Percentiles rank a stretch among this genome's conserved stretches.
Conservation (phyloP, 805 yeast species). For the Komagataella phaffii region DNA sequence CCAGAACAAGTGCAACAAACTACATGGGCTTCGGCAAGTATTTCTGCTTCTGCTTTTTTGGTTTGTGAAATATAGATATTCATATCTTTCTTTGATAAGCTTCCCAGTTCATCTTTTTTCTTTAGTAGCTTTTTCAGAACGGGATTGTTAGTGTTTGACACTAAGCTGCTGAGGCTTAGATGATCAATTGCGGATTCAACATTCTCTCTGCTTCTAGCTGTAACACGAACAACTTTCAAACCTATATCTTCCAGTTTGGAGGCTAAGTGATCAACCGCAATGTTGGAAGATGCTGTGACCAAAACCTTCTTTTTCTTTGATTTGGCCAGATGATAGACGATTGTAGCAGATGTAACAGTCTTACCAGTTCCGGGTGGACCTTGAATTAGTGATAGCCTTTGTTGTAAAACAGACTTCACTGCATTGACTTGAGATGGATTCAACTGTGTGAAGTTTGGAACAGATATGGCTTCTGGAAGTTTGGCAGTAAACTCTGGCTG, state of each 20-base stretch:
- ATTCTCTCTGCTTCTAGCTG: constrained; percentile 60
- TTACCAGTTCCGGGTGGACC: constrained; percentile 98
- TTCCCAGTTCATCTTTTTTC: constrained; percentile 55
- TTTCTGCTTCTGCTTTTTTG: constrained; percentile 31
- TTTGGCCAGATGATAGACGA: constrained; percentile 61
- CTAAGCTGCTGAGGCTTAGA: constrained; percentile 42
- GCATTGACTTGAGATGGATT: constrained; percentile 76
- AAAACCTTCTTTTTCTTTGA: constrained; percentile 51
- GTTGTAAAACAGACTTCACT: constrained; percentile 48
- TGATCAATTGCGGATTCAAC: constrained; percentile 51
- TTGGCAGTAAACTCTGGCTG: constrained; percentile 46
- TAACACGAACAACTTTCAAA: constrained; percentile 61
- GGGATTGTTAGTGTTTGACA: constrained; percentile 33
- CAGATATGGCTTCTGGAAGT: constrained; percentile 49
- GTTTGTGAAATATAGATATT: constrained; percentile 26
- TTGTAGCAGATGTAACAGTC: constrained; percentile 85
- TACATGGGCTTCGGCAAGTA: constrained; percentile 52
- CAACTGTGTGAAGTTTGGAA: constrained; percentile 53
- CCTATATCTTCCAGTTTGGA: constrained; percentile 59
- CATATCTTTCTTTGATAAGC: constrained; percentile 43
- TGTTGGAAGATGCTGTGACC: constrained; percentile 93
- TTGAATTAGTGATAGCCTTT: constrained; percentile 73
- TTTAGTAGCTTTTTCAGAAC: constrained; percentile 44
- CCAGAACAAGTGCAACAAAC: constrained; percentile 89
- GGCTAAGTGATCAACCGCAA: constrained; percentile 88